These are phyloP conservation scores for Carex parvula DNA, from an alignment of 176 grass and related monocot genomes.

Conservation along the genomic window DNA sequence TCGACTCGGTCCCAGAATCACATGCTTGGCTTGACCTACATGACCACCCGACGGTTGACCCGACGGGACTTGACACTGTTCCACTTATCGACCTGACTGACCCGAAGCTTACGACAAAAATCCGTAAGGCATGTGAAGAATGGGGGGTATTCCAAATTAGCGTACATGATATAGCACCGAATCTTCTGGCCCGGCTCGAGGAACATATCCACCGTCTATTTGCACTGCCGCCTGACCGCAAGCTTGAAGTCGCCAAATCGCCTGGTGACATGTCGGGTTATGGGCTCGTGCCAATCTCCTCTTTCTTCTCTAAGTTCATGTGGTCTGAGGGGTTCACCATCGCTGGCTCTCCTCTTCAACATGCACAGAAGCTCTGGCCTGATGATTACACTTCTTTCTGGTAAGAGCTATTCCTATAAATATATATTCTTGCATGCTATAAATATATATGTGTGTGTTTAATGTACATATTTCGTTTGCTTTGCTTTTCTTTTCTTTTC, in stretches of 20 bases:
- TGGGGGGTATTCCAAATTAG: slow-evolving; percentile 84
- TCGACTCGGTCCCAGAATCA: slow-evolving; percentile 65
- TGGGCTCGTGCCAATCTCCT: slow-evolving; percentile 86
- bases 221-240: slow-evolving; percentile 59
- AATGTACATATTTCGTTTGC: background rate
- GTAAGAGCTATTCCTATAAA: slow-evolving; percentile 29
- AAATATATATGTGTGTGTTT: background rate
- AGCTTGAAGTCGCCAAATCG: slow-evolving; percentile 56
- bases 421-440: background rate
- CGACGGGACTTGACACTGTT: slow-evolving; percentile 34
- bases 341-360: slow-evolving; percentile 48
- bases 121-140: slow-evolving; percentile 49
- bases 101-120: background rate
- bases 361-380: slow-evolving; percentile 90
- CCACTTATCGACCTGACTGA: slow-evolving; percentile 63
- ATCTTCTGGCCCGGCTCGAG: slow-evolving; percentile 56
- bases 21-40: slow-evolving; percentile 69
- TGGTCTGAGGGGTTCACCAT: slow-evolving; percentile 99
- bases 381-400: slow-evolving; percentile 70
- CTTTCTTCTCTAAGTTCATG: slow-evolving; percentile 99
- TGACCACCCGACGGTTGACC: slow-evolving; percentile 54
- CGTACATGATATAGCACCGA: slow-evolving; percentile 40
- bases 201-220: slow-evolving; percentile 56
- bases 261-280: slow-evolving; percentile 64
- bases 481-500: background rate